Evolutionary conservation across 2,329 filamentous ascomycete genomes (phyloP).

Genomic region (Aspergillus novofumigatus): DNA sequence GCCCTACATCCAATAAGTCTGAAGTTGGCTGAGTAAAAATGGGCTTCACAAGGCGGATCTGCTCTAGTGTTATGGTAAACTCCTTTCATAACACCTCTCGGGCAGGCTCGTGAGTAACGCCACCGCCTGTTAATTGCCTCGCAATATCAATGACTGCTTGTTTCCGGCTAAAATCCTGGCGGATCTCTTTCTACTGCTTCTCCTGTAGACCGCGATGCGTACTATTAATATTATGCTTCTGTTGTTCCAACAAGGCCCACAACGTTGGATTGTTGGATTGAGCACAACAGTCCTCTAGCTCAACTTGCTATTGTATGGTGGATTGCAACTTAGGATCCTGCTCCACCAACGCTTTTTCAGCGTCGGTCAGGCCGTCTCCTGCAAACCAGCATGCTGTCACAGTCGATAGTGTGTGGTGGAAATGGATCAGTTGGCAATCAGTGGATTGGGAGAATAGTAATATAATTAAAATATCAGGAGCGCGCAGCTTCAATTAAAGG

Average conservation of each 20-base stretch:
- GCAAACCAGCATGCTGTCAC: too few species aligned
- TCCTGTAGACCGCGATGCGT: conserved; percentile 7
- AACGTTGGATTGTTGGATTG: conserved; percentile 5
- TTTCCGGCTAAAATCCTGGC: conserved; percentile 11
- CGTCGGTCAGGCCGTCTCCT: neutral
- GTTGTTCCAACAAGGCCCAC: conserved; percentile 5
- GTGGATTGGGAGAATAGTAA: too few species aligned
- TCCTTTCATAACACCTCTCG: conserved; percentile 10
- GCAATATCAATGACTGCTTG: conserved; percentile 17
- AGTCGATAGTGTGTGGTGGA: too few species aligned
- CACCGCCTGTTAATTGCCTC: conserved; percentile 6
- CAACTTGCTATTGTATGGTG: conserved; percentile 5
- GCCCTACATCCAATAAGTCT: conserved; percentile 14
- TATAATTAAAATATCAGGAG: too few species aligned
- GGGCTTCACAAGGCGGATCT: conserved; percentile 20
- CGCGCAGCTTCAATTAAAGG: too few species aligned
- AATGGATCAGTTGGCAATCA: too few species aligned
- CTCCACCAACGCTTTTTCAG: conserved; percentile 12
- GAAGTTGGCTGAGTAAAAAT: conserved; percentile 19
- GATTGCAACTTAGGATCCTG: conserved; percentile 13
- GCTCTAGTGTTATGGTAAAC: conserved; percentile 13
- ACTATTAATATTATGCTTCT: conserved; percentile 13
- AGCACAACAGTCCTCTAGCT: conserved; percentile 6
- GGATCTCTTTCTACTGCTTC: conserved; percentile 6
- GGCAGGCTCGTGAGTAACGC: conserved; percentile 5